Conservation (phyloP, 805 yeast genomes). For the Metschnikowia vanudenii region DNA sequence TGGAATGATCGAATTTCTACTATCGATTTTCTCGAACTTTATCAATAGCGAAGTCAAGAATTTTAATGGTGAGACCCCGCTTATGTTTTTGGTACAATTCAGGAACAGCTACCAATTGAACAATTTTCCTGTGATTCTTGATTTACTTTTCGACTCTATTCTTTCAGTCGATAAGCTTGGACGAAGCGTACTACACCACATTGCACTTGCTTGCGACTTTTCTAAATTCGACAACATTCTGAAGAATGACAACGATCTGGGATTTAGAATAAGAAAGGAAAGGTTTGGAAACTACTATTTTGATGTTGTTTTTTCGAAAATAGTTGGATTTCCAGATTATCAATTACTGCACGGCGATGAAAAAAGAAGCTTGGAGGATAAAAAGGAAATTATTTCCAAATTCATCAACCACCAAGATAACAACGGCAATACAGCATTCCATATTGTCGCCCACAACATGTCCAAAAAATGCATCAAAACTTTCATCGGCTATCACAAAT, state of each 20-base stretch:
- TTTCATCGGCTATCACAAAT: conserved; percentile 26
- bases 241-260: conserved; percentile 3
- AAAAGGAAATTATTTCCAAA: conserved; percentile 33
- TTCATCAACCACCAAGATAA: conserved; percentile 85
- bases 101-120: conserved; percentile 38
- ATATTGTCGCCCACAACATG: conserved; percentile 66
- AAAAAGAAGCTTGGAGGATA: conserved; percentile 17
- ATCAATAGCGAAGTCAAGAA: conserved; percentile 73
- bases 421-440: conserved; percentile 93
- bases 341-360: conserved; percentile 19
- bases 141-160: conserved; percentile 36
- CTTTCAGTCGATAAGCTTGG: conserved; percentile 38
- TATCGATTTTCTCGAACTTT: conserved; percentile 62
- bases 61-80: conserved; percentile 81
- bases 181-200: conserved; percentile 43
- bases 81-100: conserved; percentile 47
- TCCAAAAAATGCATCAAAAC: conserved; percentile 26
- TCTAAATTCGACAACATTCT: conserved; percentile 9
- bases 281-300: conserved; percentile 39
- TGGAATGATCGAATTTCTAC: conserved; percentile 59
- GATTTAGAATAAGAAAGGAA: conserved; percentile 30
- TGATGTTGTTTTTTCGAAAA: conserved; percentile 35
- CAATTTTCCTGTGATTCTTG: conserved; percentile 37
- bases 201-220: conserved; percentile 29
- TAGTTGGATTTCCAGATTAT: conserved; percentile 30